Percentiles rank a stretch among this genome's conserved stretches.
phyloP scores from a whole-genome alignment of 2,329 filamentous ascomycete genomes.

The Dactylellina drechsleri region DNA sequence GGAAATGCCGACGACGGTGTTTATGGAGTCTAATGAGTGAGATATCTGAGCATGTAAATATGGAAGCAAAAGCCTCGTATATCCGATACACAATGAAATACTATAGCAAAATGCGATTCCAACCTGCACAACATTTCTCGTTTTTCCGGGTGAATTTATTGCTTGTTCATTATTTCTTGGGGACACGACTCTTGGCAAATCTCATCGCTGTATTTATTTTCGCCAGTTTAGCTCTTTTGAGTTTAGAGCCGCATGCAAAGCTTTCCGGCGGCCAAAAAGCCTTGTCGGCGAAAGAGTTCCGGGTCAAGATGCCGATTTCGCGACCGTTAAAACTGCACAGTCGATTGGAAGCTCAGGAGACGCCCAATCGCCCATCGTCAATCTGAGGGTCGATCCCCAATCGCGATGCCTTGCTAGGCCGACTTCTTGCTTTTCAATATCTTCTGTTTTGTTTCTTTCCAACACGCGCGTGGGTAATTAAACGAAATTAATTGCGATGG shows the following conservation, averaged over 20 bases:
- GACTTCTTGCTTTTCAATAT: slow-evolving; percentile 1
- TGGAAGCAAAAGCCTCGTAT: not conserved
- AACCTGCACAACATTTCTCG: not conserved
- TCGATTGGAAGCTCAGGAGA: not conserved
- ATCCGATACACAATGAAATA: not conserved
- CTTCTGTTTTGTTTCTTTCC: not conserved
- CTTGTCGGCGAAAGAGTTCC: slow-evolving; percentile 4
- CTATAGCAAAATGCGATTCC: not conserved
- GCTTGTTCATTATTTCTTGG: slow-evolving; percentile 5
- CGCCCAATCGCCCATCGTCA: too few relatives aligned
- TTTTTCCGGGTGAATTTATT: too few relatives aligned
- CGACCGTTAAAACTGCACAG: not conserved
- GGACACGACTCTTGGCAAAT: not conserved
- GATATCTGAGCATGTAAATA: slow-evolving; percentile 18
- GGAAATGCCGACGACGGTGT: slow-evolving; percentile 58
- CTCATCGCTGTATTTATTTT: too few relatives aligned
- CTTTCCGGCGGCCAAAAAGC: not conserved
- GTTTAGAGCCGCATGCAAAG: slow-evolving; percentile 25
- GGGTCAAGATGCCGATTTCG: not conserved
- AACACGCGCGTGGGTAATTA: not conserved
- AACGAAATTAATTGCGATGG: slow-evolving; percentile 23
- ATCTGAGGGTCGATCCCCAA: too few relatives aligned
- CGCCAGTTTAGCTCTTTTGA: slow-evolving; percentile 17
- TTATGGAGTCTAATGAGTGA: slow-evolving; percentile 56
- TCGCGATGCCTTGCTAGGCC: not conserved